A percentile compares a stretch with the other conserved stretches of the same genome.
phyloP scores from a whole-genome alignment of 2,329 filamentous ascomycete genomes.

The Spiromastix sp. region DNA sequence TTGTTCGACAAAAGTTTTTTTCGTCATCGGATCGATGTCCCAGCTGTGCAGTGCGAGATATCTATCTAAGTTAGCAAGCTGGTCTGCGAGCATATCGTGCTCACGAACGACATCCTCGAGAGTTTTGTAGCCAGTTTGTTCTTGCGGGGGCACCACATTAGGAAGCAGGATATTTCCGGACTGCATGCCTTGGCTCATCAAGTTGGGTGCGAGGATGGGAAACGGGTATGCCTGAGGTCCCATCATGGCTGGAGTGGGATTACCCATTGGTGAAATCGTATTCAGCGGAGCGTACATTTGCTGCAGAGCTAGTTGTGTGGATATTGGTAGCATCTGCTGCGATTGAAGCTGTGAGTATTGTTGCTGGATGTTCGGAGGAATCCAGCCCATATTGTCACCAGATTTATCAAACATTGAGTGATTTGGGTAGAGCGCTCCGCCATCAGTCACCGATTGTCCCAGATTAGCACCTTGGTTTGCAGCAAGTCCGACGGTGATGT shows the following conservation, averaged over 20 bases:
- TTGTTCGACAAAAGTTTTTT: constrained; percentile 25
- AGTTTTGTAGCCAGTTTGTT: constrained; percentile 11
- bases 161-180: too few species aligned
- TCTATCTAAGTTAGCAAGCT: constrained; percentile 27
- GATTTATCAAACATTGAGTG: constrained; percentile 7
- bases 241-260: too few species aligned
- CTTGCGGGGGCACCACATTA: too few species aligned
- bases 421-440: constrained; percentile 9
- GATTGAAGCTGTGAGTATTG: constrained; percentile 7
- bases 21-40: constrained; percentile 24
- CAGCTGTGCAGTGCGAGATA: constrained; percentile 30
- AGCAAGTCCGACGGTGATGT: background rate
- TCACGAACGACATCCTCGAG: constrained; percentile 22
- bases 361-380: constrained; percentile 11
- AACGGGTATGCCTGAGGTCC: too few species aligned
- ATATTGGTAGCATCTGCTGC: background rate
- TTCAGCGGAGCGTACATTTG: too few species aligned
- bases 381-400: constrained; percentile 11
- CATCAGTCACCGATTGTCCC: constrained; percentile 5
- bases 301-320: too few species aligned
- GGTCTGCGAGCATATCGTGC: constrained; percentile 19
- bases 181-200: too few species aligned
- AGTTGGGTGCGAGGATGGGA: too few species aligned
- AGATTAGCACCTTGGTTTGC: background rate
- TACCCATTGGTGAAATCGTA: too few species aligned